These are phyloP conservation scores for Triticum dicoccoides DNA, from an alignment of 176 grass and related monocot genomes.

Conservation along the genomic window DNA sequence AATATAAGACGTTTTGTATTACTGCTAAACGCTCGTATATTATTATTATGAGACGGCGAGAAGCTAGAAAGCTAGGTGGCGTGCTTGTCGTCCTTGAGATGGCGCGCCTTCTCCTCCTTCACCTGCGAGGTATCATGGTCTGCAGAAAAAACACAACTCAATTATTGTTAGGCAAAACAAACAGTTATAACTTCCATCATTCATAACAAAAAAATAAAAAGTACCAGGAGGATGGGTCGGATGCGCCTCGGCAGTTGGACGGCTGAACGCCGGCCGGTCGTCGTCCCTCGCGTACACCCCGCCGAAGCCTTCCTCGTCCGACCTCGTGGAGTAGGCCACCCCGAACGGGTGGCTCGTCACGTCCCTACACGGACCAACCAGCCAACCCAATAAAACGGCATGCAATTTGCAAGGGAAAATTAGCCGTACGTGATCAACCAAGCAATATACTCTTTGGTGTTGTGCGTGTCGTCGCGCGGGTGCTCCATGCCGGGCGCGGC, in stretches of 20 bases:
- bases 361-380: constrained; percentile 16
- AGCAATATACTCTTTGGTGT: background rate
- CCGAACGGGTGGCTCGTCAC: constrained; percentile 66
- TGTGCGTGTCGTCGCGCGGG: constrained; percentile 13
- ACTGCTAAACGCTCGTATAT: too few species aligned
- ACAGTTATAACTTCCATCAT: background rate
- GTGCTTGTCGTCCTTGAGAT: constrained; percentile 24
- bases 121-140: constrained; percentile 56
- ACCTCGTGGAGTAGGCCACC: constrained; percentile 62
- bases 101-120: constrained; percentile 61
- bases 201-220: background rate
- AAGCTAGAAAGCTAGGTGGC: background rate
- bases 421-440: background rate
- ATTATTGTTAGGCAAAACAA: background rate
- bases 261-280: background rate
- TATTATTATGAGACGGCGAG: too few species aligned
- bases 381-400: background rate
- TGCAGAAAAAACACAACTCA: background rate
- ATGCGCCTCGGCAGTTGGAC: background rate
- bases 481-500: background rate
- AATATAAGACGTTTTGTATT: too few species aligned
- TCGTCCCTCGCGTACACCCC: constrained; percentile 42
- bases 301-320: constrained; percentile 77
- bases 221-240: constrained; percentile 15
- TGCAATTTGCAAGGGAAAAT: background rate